Base-by-base conservation (phyloP, 345 rosid species). In the Physaria fendleri region DNA sequence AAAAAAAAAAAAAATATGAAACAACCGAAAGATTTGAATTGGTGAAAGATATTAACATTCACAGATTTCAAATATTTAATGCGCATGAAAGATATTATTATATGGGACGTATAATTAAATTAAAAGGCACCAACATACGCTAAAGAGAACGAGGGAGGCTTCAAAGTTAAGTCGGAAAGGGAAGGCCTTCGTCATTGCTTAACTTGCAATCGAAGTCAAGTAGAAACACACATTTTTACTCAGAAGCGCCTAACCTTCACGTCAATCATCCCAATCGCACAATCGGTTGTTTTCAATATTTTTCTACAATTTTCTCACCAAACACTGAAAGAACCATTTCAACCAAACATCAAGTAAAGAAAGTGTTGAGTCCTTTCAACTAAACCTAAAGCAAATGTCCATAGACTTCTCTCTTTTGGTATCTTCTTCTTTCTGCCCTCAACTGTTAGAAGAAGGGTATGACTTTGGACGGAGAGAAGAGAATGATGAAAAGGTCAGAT, bases 401-500 rank as follows among this genome's bases (percentile, higher is more conserved):
- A 32, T 24, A 63, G 53, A 39, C 32, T 68, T 52, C 25, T 12
- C 16, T 41, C 52, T 32, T 11, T 32, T n/a, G n/a, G 25, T 59
- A 25, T 30, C 40, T 37, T 22, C 5, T 55, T 66, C 5, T 63
- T 33, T 62, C 42, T 9, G 44, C 6, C 18, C 30, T 6, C 14
- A 40, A 37, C 3, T 21, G 22, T 30, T 2, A 13, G 27, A 18
- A 18, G 30, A 64, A 54, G 43, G 44, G 62, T 33, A 65, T 73
- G 49, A 15, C 66, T 52, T 70, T 22, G 21, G 30, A 9, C 52
- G 43, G 53, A 24, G 67, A 72, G 62, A 49, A 41, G 44, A 20
- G 44, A 29, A 93, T 93, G 99, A 83, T 76, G 41, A 93, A 77
- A 77, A 77, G 89, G 65, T 83, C 89, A 3, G 95, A 85, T 66